Conservation (phyloP, 2,329 filamentous ascomycete species). For the Neonectria hederae region DNA sequence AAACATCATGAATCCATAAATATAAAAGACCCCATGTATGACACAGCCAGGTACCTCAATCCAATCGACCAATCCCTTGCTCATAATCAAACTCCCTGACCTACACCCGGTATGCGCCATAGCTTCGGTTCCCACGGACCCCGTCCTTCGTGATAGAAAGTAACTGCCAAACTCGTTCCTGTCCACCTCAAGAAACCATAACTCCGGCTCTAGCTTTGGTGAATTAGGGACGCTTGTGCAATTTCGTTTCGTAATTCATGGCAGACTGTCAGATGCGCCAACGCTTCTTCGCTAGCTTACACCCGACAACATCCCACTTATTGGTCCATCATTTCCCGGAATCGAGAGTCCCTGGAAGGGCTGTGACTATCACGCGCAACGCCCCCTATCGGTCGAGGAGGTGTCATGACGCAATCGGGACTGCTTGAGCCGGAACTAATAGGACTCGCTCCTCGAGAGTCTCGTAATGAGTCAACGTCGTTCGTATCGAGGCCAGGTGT, state of each 20-base stretch:
- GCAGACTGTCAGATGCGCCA: background rate
- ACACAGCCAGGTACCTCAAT: background rate
- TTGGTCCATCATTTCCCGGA: conserved; percentile 63
- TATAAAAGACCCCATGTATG: too few relatives aligned
- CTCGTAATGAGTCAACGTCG: conserved; percentile 31
- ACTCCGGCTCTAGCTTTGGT: background rate
- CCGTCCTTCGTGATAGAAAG: background rate
- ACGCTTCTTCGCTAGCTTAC: background rate
- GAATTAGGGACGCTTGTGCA: too few relatives aligned
- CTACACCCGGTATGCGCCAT: background rate
- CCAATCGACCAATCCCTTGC: background rate
- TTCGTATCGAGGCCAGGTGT: conserved; percentile 36
- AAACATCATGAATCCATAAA: background rate
- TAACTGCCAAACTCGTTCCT: background rate
- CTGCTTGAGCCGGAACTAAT: conserved; percentile 44
- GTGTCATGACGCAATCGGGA: conserved; percentile 44
- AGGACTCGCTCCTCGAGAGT: conserved; percentile 51
- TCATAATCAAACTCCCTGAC: background rate
- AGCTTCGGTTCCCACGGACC: background rate
- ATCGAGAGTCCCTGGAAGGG: conserved; percentile 66
- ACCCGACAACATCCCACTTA: conserved; percentile 26
- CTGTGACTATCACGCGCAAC: conserved; percentile 56
- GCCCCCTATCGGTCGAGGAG: conserved; percentile 51
- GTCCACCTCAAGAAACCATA: background rate
- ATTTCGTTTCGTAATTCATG: background rate